phyloP scores from a whole-genome alignment of 2,329 filamentous ascomycete genomes.

The Paracamarosporium sp. region DNA sequence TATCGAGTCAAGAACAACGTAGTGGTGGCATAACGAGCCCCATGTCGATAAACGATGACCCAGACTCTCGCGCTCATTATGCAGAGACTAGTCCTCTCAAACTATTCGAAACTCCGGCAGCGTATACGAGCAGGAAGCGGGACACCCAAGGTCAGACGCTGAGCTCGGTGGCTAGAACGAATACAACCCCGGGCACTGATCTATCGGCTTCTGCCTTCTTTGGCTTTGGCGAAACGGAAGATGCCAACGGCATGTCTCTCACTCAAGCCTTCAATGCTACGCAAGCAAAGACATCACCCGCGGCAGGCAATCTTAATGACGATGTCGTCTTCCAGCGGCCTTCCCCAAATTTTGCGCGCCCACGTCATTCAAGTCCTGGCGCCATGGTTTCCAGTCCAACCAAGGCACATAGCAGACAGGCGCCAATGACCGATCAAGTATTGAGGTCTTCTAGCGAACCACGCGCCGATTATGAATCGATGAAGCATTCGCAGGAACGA shows the following conservation, averaged over 20 bases:
- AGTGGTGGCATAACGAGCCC: constrained; percentile 37
- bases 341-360: constrained; percentile 50
- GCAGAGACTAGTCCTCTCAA: constrained; percentile 41
- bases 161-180: constrained; percentile 46
- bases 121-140: constrained; percentile 48
- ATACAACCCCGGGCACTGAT: constrained; percentile 50
- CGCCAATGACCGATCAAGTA: constrained; percentile 26
- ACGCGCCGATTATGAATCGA: constrained; percentile 51
- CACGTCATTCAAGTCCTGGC: constrained; percentile 46
- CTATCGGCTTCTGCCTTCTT: constrained; percentile 47
- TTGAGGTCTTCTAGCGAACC: constrained; percentile 49
- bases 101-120: constrained; percentile 51
- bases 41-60: constrained; percentile 34
- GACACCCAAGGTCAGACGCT: constrained; percentile 48
- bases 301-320: constrained; percentile 44
- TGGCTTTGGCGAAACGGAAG: constrained; percentile 30
- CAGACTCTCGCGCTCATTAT: constrained; percentile 21
- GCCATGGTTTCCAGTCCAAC: constrained; percentile 48
- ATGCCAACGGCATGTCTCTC: constrained; percentile 47
- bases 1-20: constrained; percentile 35
- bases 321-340: constrained; percentile 54
- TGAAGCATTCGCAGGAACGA: constrained; percentile 53
- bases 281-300: constrained; percentile 54
- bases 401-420: constrained; percentile 29
- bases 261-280: constrained; percentile 56